Conservation (phyloP, 768 basidiomycete species). For the Psilocybe cubensis region DNA sequence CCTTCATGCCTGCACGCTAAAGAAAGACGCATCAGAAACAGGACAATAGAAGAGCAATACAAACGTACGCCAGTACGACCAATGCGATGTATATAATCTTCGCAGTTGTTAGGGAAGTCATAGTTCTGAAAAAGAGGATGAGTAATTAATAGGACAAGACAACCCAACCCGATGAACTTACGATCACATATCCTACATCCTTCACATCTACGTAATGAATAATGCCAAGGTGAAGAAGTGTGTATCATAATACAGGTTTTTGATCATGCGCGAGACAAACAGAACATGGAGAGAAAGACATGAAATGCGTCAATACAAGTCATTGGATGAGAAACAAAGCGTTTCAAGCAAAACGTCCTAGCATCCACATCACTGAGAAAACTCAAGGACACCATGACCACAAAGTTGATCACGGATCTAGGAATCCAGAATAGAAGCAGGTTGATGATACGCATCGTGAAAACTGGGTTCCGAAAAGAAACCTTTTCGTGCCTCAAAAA, state of each 20-base stretch:
- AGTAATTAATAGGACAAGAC: conserved; percentile 2
- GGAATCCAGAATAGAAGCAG: conserved; percentile 58
- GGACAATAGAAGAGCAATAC: neutral
- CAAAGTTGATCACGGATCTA: conserved; percentile 37
- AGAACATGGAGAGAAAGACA: conserved; percentile 35
- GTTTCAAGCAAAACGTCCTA: conserved; percentile 43
- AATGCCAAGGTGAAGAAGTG: conserved; percentile 33
- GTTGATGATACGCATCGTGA: conserved; percentile 51
- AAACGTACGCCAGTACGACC: conserved; percentile 88
- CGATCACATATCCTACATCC: conserved; percentile 98
- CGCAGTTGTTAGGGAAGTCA: conserved; percentile 97
- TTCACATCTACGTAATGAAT: conserved; percentile 81
- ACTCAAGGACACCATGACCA: conserved; percentile 33
- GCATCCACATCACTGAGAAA: conserved; percentile 34
- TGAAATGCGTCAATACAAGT: conserved; percentile 48
- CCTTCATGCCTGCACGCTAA: conserved; percentile 90
- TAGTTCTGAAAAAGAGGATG: conserved; percentile 67
- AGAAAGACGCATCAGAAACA: conserved; percentile 20
- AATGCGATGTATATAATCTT: conserved; percentile 99
- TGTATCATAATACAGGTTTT: conserved; percentile 27
- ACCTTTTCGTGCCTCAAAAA: conserved; percentile 37
- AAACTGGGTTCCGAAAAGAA: conserved; percentile 42
- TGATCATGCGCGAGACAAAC: conserved; percentile 23
- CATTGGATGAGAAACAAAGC: conserved; percentile 47
- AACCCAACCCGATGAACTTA: conserved; percentile 45